These are phyloP conservation scores for Aspergillus proliferans DNA, from an alignment of 2,329 filamentous ascomycete species.

Conservation along the genomic window DNA sequence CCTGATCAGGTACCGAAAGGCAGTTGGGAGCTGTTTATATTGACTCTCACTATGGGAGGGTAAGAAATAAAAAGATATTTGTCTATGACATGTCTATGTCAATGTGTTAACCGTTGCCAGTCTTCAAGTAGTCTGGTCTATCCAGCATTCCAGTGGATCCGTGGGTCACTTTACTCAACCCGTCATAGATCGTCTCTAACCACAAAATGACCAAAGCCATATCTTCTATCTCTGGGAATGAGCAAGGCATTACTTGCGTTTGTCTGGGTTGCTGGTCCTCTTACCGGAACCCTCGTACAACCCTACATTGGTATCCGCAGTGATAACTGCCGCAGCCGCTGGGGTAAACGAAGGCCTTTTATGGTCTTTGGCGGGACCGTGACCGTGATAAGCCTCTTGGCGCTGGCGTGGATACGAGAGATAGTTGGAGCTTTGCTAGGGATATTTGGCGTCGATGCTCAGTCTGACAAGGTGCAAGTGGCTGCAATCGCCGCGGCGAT, in stretches of 20 bases:
- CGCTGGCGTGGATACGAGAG: slow-evolving; percentile 68
- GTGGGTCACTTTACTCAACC: slow-evolving; percentile 32
- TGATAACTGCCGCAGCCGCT: slow-evolving; percentile 66
- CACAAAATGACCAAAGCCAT: slow-evolving; percentile 45
- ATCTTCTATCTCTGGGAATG: slow-evolving; percentile 70
- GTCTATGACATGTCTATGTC: no score
- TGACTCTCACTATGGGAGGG: slow-evolving; percentile 81
- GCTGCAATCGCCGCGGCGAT: slow-evolving; percentile 73
- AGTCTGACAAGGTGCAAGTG: slow-evolving; percentile 58
- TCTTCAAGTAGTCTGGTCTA: slow-evolving; percentile 91
- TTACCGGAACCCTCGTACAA: slow-evolving; percentile 73
- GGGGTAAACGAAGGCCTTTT: slow-evolving; percentile 76
- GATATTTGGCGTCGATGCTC: slow-evolving; percentile 63
- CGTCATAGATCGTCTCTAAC: background rate
- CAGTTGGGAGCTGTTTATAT: slow-evolving; percentile 73
- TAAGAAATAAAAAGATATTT: slow-evolving; percentile 20
- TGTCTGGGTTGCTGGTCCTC: slow-evolving; percentile 76
- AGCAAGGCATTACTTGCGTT: slow-evolving; percentile 80
- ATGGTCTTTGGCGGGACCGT: slow-evolving; percentile 65
- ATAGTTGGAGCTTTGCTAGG: slow-evolving; percentile 61
- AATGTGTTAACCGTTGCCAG: slow-evolving; percentile 30
- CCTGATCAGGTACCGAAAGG: slow-evolving; percentile 50
- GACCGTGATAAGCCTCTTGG: slow-evolving; percentile 63
- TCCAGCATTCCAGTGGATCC: slow-evolving; percentile 89
- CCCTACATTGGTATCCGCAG: slow-evolving; percentile 77